Conservation (phyloP, 495 filamentous ascomycete species). For the Oidiodendron maius region DNA sequence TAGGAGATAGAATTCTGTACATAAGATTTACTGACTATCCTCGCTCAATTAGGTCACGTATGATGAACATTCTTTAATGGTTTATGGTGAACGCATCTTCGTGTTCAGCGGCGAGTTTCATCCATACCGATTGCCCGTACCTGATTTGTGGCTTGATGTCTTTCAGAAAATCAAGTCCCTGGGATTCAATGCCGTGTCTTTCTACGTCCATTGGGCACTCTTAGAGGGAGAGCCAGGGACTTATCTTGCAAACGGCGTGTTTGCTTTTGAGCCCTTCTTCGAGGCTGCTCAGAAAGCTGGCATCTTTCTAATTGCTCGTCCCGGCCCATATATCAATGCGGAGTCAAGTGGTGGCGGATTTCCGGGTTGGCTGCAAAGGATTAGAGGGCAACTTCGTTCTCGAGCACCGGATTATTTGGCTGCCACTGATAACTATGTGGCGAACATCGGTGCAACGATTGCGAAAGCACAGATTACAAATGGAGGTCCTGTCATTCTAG, state of each 20-base stretch:
- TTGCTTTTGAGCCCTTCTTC: constrained; percentile 66
- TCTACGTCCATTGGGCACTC: constrained; percentile 78
- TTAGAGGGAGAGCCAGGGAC: constrained; percentile 65
- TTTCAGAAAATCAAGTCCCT: constrained; percentile 76
- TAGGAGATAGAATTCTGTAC: too few relatives aligned
- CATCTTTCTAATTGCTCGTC: constrained; percentile 62
- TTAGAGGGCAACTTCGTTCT: constrained; percentile 56
- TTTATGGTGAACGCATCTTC: constrained; percentile 65
- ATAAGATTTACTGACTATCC: too few relatives aligned
- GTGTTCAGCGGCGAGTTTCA: constrained; percentile 72
- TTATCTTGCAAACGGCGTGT: constrained; percentile 64
- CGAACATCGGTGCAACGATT: constrained; percentile 53
- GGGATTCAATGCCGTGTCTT: constrained; percentile 70
- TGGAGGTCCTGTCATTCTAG: constrained; percentile 69
- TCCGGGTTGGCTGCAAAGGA: constrained; percentile 48
- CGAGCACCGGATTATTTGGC: constrained; percentile 53
- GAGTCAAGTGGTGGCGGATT: constrained; percentile 54
- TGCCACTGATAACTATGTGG: constrained; percentile 57
- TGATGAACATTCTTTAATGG: constrained; percentile 69
- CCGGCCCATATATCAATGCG: constrained; percentile 46
- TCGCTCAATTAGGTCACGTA: constrained; percentile 55
- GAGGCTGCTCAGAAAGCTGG: constrained; percentile 61
- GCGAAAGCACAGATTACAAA: constrained; percentile 73
- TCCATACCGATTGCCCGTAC: constrained; percentile 61
- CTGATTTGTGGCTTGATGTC: constrained; percentile 64